A percentile compares a stretch with the other conserved stretches of the same genome.
phyloP scores from a whole-genome alignment of 108 stramenopile genomes.

The Seminavis robusta region DNA sequence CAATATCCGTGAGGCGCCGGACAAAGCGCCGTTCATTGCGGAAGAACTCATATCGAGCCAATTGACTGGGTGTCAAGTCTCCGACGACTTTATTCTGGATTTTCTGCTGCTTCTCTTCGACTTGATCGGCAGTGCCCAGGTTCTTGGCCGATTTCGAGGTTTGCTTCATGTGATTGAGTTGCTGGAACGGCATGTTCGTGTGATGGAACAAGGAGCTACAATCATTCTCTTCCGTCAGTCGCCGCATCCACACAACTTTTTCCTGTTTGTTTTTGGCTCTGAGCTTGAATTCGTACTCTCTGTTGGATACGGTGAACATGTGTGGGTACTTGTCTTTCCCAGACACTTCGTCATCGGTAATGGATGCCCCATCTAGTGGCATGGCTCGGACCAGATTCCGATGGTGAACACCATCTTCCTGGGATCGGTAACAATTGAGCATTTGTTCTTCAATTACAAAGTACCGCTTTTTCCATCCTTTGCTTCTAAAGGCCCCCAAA shows the following conservation, averaged over 20 bases:
- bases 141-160: too few species aligned
- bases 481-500: conserved; percentile 62
- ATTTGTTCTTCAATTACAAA: conserved; percentile 93
- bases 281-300: conserved; percentile 70
- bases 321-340: conserved; percentile 49
- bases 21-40: conserved; percentile 91
- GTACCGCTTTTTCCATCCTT: conserved; percentile 89
- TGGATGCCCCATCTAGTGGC: conserved; percentile 79
- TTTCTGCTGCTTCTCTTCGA: conserved; percentile 37
- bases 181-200: conserved; percentile 35
- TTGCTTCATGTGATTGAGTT: too few species aligned
- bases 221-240: conserved; percentile 64
- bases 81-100: conserved; percentile 24
- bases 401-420: background rate
- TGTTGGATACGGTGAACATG: conserved; percentile 68
- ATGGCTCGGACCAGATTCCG: conserved; percentile 69
- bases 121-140: conserved; percentile 24
- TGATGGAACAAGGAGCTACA: conserved; percentile 66
- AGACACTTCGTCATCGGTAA: conserved; percentile 31
- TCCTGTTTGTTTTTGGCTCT: conserved; percentile 64
- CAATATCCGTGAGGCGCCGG: conserved; percentile 84
- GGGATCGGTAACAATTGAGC: conserved; percentile 86
- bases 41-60: conserved; percentile 88
- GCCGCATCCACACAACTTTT: conserved; percentile 60
- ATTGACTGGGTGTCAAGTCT: conserved; percentile 68